Evolutionary conservation across 257 asterid genomes (phyloP).

Genomic region (Knoxia roxburghii): DNA sequence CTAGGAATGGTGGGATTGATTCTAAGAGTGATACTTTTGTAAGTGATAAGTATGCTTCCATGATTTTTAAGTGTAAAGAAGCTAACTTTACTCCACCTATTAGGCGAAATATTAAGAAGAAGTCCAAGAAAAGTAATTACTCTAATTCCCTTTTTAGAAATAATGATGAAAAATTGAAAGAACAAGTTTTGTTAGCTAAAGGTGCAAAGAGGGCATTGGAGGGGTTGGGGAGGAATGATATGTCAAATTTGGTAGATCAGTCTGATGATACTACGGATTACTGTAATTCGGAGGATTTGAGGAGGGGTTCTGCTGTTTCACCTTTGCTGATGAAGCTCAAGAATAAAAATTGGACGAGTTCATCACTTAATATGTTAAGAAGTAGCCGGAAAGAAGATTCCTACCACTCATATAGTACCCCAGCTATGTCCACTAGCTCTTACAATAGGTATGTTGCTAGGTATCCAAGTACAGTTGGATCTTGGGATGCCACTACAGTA

Average conservation of each 20-base stretch:
- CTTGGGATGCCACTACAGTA: conserved; percentile 84
- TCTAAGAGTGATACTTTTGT: conserved; percentile 68
- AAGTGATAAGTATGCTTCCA: conserved; percentile 51
- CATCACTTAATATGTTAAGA: conserved; percentile 47
- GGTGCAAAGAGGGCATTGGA: conserved; percentile 34
- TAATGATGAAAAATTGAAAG: conserved; percentile 45
- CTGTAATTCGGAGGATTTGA: conserved; percentile 60
- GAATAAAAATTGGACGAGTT: conserved; percentile 50
- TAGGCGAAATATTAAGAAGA: conserved; percentile 55
- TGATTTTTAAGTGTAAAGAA: conserved; percentile 54
- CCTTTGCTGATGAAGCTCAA: conserved; percentile 70
- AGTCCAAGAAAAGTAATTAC: conserved; percentile 39
- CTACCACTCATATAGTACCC: conserved; percentile 63
- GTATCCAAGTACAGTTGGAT: conserved; percentile 70
- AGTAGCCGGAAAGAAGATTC: conserved; percentile 63
- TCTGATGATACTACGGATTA: conserved; percentile 79
- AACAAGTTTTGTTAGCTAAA: conserved; percentile 37
- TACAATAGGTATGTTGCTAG: conserved; percentile 44
- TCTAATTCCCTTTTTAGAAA: conserved; percentile 34
- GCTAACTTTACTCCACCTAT: conserved; percentile 51
- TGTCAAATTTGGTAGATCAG: conserved; percentile 55
- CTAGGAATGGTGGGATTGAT: conserved; percentile 58
- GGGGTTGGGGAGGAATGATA: conserved; percentile 52
- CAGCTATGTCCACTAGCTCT: conserved; percentile 75
- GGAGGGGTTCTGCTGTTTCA: conserved; percentile 55